Evolutionary conservation across 1,139 yeast genomes (phyloP).

Genomic region (Blastobotrys aristatus): DNA sequence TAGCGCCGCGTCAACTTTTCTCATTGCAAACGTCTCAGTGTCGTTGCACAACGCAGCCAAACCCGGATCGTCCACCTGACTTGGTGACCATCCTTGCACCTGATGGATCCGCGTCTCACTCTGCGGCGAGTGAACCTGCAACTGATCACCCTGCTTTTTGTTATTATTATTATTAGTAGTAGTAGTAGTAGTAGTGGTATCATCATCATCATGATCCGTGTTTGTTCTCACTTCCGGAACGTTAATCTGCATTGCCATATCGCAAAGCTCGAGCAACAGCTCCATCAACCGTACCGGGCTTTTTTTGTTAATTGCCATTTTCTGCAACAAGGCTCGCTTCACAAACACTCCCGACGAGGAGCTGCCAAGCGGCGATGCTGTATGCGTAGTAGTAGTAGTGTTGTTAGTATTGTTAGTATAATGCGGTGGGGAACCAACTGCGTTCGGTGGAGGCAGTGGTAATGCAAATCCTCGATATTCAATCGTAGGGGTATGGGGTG

Average conservation of each 20-base stretch:
- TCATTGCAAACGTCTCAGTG: conserved; percentile 55
- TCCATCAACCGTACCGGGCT: conserved; percentile 69
- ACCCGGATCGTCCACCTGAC: conserved; percentile 58
- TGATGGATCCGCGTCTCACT: conserved; percentile 61
- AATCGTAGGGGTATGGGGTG: conserved; percentile 18
- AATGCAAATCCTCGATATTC: conserved; percentile 62
- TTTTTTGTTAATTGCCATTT: conserved; percentile 6
- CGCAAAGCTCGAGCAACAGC: conserved; percentile 61
- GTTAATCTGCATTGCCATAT: conserved; percentile 68
- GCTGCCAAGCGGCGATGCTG: conserved; percentile 3
- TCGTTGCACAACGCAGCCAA: conserved; percentile 60
- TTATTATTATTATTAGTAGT: too few relatives aligned
- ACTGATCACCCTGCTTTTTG: conserved; percentile 20
- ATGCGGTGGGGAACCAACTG: conserved; percentile 8
- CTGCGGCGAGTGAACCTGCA: conserved; percentile 51
- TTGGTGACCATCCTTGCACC: conserved; percentile 50
- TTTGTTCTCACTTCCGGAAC: conserved; percentile 39
- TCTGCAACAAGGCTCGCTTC: conserved; percentile 14
- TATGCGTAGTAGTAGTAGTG: not conserved
- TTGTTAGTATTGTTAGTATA: not conserved
- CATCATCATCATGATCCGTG: conserved; percentile 22
- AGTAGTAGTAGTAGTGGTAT: too few relatives aligned
- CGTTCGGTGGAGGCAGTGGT: conserved; percentile 31
- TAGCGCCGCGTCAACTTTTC: conserved; percentile 68
- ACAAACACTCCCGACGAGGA: conserved; percentile 8